These are phyloP conservation scores for Inga leiocalycina DNA, from an alignment of 306 rosid species.

Conservation along the genomic window DNA sequence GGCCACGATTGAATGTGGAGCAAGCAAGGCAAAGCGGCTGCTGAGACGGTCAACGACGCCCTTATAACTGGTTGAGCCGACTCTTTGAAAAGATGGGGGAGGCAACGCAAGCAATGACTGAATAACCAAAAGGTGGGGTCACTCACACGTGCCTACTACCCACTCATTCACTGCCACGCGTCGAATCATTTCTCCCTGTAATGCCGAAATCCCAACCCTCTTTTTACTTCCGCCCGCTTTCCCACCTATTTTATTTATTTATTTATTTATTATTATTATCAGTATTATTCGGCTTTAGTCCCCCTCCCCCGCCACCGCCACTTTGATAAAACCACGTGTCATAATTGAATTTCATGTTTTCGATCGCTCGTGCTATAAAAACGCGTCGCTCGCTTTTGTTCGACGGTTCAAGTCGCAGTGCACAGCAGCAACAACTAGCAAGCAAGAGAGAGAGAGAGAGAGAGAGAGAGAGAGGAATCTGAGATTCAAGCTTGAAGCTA, in stretches of 20 bases:
- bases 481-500: not conserved
- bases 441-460: not conserved
- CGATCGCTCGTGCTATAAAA: slow-evolving; percentile 25
- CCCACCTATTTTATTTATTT: not conserved
- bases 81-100: not conserved
- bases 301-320: not conserved
- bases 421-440: not conserved
- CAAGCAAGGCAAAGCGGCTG: not conserved
- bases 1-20: not conserved
- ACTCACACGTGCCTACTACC: not conserved
- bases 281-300: not conserved
- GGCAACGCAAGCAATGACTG: slow-evolving; percentile 82
- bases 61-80: slow-evolving; percentile 13
- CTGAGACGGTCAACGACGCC: slow-evolving; percentile 45
- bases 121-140: not conserved
- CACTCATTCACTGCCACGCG: slow-evolving; percentile 34
- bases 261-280: not conserved
- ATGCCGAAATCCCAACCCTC: not conserved
- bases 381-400: not conserved
- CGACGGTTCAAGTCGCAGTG: not conserved
- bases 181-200: slow-evolving; percentile 18
- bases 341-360: not conserved
- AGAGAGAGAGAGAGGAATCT: not conserved
- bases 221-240: not conserved
- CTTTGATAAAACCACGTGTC: slow-evolving; percentile 44